Evolutionary conservation across 441 rosid species (phyloP), one percentile per base, ranked within the genome.

Genomic region (Gossypium lobatum): DNA sequence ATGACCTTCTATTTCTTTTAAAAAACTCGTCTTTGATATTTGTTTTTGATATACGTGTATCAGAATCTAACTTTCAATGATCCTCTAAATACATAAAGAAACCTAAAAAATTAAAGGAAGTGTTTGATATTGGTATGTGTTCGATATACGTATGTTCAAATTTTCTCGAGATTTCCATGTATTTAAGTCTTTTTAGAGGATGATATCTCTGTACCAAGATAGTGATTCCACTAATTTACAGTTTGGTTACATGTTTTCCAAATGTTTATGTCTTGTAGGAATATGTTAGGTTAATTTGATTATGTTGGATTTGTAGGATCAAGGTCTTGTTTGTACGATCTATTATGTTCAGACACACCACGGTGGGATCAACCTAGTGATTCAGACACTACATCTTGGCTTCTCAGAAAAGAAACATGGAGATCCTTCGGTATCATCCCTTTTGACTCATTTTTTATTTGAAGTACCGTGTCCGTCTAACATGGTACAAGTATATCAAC

Each of bases 291-390:
- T 76, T 58, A 46, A 70, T 66, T 64, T 26, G 28, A 70, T 54
- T 55, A 17, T 37, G 45, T 80, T 80, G 42, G 37, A 57, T 72
- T 75, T 73, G 50, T 72, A 82, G 88, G 85, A 72, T 55, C 89
- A 9, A 82, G 77, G 58, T 79, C 86, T 74, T 80, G 88, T 79
- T 85, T 87, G 23, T 84, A 77, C 71, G 94, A 91, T 80, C 87
- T 88, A 74, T 77, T 88, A 70, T 68, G 72, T 72, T 71, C 83
- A 45, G 91, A 85, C 65, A 72, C 81, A 77, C 78, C 86, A 26
- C 69, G 45, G 60, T 79, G 84, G 83, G 58, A 70, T 25, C 74
- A 28, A 59, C 55, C 9, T n/a, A 80, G 61, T 52, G 87, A 86
- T 77, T 69, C 69, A 16, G 82, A 45, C 53, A 80, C 65, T 79